These are phyloP conservation scores for Hypericum perforatum DNA, from an alignment of 345 rosid genomes.

Conservation along the genomic window DNA sequence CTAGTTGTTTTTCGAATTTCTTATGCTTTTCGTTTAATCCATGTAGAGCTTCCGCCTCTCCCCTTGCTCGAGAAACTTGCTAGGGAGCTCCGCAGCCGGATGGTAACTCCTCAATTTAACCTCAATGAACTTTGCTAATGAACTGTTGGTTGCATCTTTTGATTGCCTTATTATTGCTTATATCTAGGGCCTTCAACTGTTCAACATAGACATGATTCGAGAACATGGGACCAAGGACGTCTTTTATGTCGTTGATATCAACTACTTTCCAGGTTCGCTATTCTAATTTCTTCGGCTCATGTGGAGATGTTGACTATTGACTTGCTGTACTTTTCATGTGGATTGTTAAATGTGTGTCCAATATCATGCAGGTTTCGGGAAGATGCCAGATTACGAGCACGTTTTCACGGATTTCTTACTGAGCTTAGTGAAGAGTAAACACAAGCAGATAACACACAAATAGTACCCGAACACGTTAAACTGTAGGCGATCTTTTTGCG, in stretches of 20 bases:
- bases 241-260: slow-evolving; percentile 84
- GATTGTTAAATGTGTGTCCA: slow-evolving; percentile 2
- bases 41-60: slow-evolving; percentile 77
- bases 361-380: slow-evolving; percentile 63
- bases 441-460: slow-evolving; percentile 22
- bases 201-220: slow-evolving; percentile 85
- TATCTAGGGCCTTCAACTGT: slow-evolving; percentile 61
- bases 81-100: slow-evolving; percentile 50
- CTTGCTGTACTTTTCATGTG: no score
- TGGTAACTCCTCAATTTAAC: slow-evolving; percentile 30
- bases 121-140: slow-evolving; percentile 1
- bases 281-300: neutral
- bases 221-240: slow-evolving; percentile 61
- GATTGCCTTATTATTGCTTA: neutral
- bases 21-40: slow-evolving; percentile 8
- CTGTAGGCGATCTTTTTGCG: no score
- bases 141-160: slow-evolving; percentile 2
- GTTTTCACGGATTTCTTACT: slow-evolving; percentile 74
- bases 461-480: no score
- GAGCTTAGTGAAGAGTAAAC: slow-evolving; percentile 32
- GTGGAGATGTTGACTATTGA: no score
- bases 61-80: slow-evolving; percentile 73
- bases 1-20: slow-evolving; percentile 5
- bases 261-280: slow-evolving; percentile 65
- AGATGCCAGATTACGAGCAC: slow-evolving; percentile 79